Percentiles rank a stretch among this genome's conserved stretches.
phyloP scores from a whole-genome alignment of 2,329 filamentous ascomycete genomes.

The Lasiodiplodia sp. region DNA sequence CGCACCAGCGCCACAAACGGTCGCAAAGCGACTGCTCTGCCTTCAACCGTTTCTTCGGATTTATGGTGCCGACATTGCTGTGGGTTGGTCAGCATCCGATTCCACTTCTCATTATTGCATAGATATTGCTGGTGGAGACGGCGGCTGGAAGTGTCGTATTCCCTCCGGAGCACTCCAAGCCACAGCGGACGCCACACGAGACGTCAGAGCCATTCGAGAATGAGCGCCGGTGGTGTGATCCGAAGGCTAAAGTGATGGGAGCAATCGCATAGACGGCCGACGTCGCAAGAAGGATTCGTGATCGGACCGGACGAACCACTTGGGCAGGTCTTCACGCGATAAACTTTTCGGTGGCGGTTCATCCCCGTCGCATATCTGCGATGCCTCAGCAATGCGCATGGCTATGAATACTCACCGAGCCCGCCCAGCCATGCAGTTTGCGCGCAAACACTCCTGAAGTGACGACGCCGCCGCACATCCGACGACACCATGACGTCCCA shows the following conservation, averaged over 20 bases:
- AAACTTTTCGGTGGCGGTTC: neutral
- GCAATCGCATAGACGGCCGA: neutral
- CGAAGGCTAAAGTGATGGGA: neutral
- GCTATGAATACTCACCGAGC: neutral
- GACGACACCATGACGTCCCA: slow-evolving; percentile 40
- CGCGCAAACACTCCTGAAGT: neutral
- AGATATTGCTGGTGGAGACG: neutral
- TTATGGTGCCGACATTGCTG: neutral
- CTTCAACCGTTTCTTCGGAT: neutral
- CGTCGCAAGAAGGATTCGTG: neutral
- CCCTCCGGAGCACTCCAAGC: neutral
- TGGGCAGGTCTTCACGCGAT: slow-evolving; percentile 11
- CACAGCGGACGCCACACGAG: too few species aligned
- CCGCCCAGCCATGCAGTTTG: neutral
- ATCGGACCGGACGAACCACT: neutral
- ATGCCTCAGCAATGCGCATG: too few species aligned
- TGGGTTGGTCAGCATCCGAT: neutral
- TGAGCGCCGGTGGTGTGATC: neutral
- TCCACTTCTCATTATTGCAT: neutral
- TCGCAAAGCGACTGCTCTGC: neutral
- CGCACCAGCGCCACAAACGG: neutral
- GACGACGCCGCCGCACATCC: neutral
- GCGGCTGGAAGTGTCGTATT: neutral
- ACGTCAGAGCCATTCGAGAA: too few species aligned
- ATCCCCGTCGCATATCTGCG: neutral